Evolutionary conservation across 345 rosid species (phyloP), one percentile per base, ranked within the genome.

Genomic region (Triadica sebifera): DNA sequence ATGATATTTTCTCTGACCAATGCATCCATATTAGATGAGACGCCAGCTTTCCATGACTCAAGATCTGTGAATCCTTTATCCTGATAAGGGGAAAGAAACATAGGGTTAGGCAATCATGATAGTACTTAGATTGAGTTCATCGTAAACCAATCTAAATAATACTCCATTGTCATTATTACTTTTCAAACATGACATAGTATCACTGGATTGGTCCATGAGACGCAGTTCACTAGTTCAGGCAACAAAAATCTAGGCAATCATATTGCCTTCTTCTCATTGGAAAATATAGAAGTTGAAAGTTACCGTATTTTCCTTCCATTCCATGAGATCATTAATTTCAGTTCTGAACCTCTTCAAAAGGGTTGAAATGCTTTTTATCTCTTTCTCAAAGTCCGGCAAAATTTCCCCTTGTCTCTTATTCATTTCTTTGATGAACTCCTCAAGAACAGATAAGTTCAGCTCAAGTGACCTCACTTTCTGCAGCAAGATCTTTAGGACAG

Each of bases 401-500:
- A 81, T 80, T 62, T 84, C 89, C 37, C 84, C 86, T 81, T 85
- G 89, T 79, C 86, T 81, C 47, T 75, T 72, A 63, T 87, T 89
- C 83, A 87, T 68, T 80, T 82, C 89, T 78, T 89, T 91, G 60
- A 91, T 85, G 79, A 86, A 88, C 70, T 89, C 98, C 81, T 89
- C 95, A 63, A 94, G 80, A 60, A 84, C 81, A 4, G 93, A 85
- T 72, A 94, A 86, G 77, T 86, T 91, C 84, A 81, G 66, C 85
- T 92, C 97, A 45, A 94, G 90, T 49, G 91, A 79, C 80, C 85
- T 87, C 77, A 91, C 93, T 72, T 91, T 94, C 82, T 91, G 97
- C 97, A 94, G 88, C 92, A 94, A 82, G 77, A 94, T 86, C 84
- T 90, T 94, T 74, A 89, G 86, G 61, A 91, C 93, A 51, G 88